Percentiles rank a stretch among this genome's conserved stretches.
Conservation (phyloP, 2,329 filamentous ascomycete genomes). For the Fusarium scirpi region DNA sequence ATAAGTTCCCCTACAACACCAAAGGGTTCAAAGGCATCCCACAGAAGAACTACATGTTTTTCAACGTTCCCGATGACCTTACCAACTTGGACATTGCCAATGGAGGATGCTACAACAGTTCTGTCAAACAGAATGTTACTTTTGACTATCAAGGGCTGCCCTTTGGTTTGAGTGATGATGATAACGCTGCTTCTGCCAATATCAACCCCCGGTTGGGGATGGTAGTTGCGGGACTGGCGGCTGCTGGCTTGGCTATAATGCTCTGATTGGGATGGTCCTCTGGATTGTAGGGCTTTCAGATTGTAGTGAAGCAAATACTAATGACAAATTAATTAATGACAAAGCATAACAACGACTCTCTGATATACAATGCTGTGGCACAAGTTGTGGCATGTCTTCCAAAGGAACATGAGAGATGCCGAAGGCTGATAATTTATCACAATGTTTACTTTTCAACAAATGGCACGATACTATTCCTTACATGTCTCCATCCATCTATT, state of each 20-base stretch:
- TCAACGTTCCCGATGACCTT: conserved; percentile 77
- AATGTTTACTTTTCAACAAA: neutral
- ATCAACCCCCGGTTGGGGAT: conserved; percentile 38
- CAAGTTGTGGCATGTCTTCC: neutral
- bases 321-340: conserved; percentile 7
- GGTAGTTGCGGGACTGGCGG: conserved; percentile 35
- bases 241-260: conserved; percentile 40
- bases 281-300: neutral
- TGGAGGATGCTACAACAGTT: conserved; percentile 75
- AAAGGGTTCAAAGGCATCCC: conserved; percentile 75
- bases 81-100: conserved; percentile 72
- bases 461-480: neutral
- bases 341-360: too few relatives aligned
- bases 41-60: conserved; percentile 82
- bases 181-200: conserved; percentile 48
- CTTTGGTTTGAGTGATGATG: conserved; percentile 55
- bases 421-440: neutral
- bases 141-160: conserved; percentile 73
- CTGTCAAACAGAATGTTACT: conserved; percentile 76
- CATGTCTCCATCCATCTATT: neutral
- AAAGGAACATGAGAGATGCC: neutral
- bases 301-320: conserved; percentile 12
- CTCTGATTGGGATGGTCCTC: conserved; percentile 15
- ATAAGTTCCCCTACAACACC: conserved; percentile 82
- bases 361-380: neutral